Evolutionary conservation across 768 basidiomycete genomes (phyloP).

Genomic region (Leccinum imitatum): DNA sequence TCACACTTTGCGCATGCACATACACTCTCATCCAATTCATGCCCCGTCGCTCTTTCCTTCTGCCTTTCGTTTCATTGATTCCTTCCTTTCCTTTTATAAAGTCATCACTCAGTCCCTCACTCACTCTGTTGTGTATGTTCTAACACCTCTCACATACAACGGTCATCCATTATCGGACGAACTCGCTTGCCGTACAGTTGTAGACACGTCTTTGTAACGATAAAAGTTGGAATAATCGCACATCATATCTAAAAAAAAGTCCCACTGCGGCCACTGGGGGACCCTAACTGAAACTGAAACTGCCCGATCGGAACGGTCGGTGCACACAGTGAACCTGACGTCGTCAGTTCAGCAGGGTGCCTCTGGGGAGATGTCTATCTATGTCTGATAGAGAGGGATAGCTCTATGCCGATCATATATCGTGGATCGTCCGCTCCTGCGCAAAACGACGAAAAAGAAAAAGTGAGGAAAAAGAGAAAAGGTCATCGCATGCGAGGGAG

Average conservation of each 20-base stretch:
- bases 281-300: background rate
- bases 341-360: background rate
- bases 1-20: conserved; percentile 11
- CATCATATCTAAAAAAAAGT: conserved; percentile 9
- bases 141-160: background rate
- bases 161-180: background rate
- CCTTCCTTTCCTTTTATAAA: background rate
- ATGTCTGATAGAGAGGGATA: conserved; percentile 1
- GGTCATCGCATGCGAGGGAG: conserved; percentile 3
- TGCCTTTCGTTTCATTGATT: background rate
- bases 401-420: conserved; percentile 22
- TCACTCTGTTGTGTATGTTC: conserved; percentile 12
- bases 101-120: conserved; percentile 1
- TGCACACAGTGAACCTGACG: background rate
- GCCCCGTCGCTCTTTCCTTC: conserved; percentile 10
- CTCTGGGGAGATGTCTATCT: conserved; percentile 3
- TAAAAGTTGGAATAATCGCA: conserved; percentile 17
- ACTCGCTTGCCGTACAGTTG: background rate
- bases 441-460: background rate
- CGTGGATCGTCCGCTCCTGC: conserved; percentile 13
- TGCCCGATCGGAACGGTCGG: background rate
- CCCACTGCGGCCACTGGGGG: background rate
- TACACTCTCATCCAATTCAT: conserved; percentile 1
- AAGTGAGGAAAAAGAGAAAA: background rate
- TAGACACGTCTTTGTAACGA: conserved; percentile 12